Evolutionary conservation across 1,284 basidiomycete species (phyloP), one percentile per base, ranked within the genome.

Genomic region (Porodaedalea pini): DNA sequence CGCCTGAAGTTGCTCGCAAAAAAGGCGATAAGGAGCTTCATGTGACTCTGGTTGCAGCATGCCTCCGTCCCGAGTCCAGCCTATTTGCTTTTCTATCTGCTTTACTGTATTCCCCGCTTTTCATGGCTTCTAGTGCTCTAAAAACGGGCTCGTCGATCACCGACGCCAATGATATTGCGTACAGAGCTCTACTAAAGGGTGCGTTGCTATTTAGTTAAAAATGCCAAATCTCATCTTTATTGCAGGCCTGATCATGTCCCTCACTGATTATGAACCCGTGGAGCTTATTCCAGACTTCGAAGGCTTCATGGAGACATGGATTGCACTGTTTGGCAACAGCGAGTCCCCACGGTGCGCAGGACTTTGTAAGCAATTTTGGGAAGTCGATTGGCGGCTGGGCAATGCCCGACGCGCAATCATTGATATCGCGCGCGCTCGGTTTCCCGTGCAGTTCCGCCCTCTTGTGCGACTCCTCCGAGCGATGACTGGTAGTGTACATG

Each of bases 101-200:
- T 1, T 68, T 90, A 21, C 70, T 90, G 62, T 88, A 74, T 3
- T 88, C 86, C 0, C 86, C 89, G 2, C 67, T 90, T 7, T 89
- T 91, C 61, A 85, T 88, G n/a, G 85, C 86, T 2, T 75, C 86
- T 7, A 69, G 80, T 13, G 85, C 88, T 2, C 85, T 83, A 80
- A 82, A 76, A 57, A 78, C 77, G 3, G 83, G 80, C 0, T 88
- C 87, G 5, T 78, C 82, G 2, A 73, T 92, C 17, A 84, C 85
- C 4, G 88, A 91, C 61, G 83, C 90, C 0, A 93, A 93, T 64
- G 83, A 88, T 0, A 80, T 91, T 25, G 90, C 89, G 1, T 92
- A 86, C 69, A 83, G 92, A 29, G 88, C 90, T 19, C 84, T 94
- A 15, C 67, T 94, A 57, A 94, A 94, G 79, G 90, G 92, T 88